Base-by-base conservation (phyloP, 805 yeast species). In the Candida oleophila region DNA sequence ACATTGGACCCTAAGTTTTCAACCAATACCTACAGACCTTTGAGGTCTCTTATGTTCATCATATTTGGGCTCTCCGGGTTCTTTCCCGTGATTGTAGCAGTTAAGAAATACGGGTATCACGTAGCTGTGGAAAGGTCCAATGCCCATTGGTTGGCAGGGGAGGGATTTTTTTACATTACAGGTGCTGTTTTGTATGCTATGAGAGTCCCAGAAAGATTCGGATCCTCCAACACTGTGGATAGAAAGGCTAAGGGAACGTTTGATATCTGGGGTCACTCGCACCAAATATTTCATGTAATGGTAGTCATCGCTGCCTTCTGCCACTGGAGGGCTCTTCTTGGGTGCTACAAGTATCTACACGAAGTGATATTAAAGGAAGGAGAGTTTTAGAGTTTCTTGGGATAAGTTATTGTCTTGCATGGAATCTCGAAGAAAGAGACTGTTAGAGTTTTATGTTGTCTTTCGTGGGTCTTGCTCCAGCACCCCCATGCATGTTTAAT, bases 101-200 rank as follows among this genome's bases (percentile, higher is more conserved):
- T 76, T 2, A 46, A 51, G 14, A 44, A 57, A 9, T 81, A 71
- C 54, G 95, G 94, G 0, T 49, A 59, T 16, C 56, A 59, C 2
- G 80, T 71, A 42, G 76, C 85, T 3, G 62, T 68, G 40, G 55
- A 56, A 2, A 67, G 91, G 42, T 69, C 84, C 7, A 82, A 82
- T 20, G 65, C 87, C 18, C 62, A 61, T 16, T 89, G 86, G 83
- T 69, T 90, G 12, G 53, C 83, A 0, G 52, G 73, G 7, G 97
- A 89, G 62, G 97, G 89, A 0, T 59, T 78, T 2, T 78, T 86
- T 38, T 91, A 90, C 62, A 85, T 89, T 3, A 53, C 69, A 4
- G 97, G 97, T 0, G 96, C 97, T 0, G 71, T 74, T 2, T 63
- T 91, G 44, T 90, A 90, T 62, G 96, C 95, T 0, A 61, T 74